These are phyloP conservation scores for Avena atlantica DNA, from an alignment of 176 grass and related monocot species.

Conservation along the genomic window DNA sequence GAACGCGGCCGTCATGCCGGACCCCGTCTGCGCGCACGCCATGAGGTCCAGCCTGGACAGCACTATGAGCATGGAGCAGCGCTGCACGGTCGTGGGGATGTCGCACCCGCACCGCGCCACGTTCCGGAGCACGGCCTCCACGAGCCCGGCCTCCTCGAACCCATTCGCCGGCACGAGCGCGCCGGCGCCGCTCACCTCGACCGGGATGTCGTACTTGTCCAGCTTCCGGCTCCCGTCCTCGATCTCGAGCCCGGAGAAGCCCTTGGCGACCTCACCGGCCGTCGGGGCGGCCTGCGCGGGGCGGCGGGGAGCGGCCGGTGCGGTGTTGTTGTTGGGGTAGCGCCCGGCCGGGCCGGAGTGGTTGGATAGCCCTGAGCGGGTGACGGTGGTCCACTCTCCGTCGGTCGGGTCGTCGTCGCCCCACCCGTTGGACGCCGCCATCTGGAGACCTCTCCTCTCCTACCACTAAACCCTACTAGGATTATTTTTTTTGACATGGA, in stretches of 20 bases:
- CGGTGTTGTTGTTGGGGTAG: background rate
- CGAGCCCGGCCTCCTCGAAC: slow-evolving; percentile 68
- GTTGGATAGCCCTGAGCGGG: background rate
- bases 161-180: slow-evolving; percentile 49
- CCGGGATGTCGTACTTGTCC: slow-evolving; percentile 71
- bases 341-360: background rate
- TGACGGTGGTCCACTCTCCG: slow-evolving; percentile 8
- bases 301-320: background rate
- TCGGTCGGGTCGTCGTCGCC: background rate
- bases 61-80: slow-evolving; percentile 75
- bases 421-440: slow-evolving; percentile 19
- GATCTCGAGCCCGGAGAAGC: slow-evolving; percentile 30
- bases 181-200: slow-evolving; percentile 64
- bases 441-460: background rate
- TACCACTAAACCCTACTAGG: slow-evolving; percentile 39
- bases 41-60: slow-evolving; percentile 64
- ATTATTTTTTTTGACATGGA: background rate
- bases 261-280: background rate
- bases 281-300: background rate
- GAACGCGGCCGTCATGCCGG: slow-evolving; percentile 90
- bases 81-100: slow-evolving; percentile 77
- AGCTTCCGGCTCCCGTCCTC: slow-evolving; percentile 28
- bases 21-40: slow-evolving; percentile 90
- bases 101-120: slow-evolving; percentile 64
- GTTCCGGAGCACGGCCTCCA: slow-evolving; percentile 60